phyloP scores from a whole-genome alignment of 1,139 yeast genomes.

The Oligophagozyma castellii region DNA sequence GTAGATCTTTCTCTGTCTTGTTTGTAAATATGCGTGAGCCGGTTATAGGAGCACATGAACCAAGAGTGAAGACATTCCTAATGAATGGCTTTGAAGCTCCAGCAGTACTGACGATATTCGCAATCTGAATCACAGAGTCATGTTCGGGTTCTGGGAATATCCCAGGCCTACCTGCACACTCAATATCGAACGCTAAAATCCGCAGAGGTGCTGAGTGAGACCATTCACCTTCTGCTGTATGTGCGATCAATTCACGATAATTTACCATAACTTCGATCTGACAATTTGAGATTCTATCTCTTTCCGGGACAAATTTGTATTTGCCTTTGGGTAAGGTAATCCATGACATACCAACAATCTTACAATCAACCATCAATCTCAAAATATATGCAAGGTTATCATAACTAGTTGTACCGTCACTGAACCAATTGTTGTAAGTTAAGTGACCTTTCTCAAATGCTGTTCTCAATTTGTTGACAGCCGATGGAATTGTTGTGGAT shows the following conservation, averaged over 20 bases:
- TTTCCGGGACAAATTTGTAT: slow-evolving; percentile 35
- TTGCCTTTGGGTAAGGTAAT: slow-evolving; percentile 69
- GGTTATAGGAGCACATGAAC: slow-evolving; percentile 83
- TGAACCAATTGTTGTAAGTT: slow-evolving; percentile 46
- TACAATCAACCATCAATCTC: slow-evolving; percentile 84
- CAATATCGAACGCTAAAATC: slow-evolving; percentile 88
- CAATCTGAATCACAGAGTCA: slow-evolving; percentile 94
- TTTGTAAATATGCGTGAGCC: slow-evolving; percentile 83
- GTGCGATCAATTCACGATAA: slow-evolving; percentile 58
- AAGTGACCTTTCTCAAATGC: slow-evolving; percentile 79
- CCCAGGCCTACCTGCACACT: slow-evolving; percentile 97
- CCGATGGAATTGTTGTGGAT: slow-evolving; percentile 48
- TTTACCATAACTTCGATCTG: slow-evolving; percentile 71
- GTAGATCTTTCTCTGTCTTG: slow-evolving; percentile 67
- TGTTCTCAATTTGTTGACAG: slow-evolving; percentile 53
- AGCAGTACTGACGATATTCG: slow-evolving; percentile 75
- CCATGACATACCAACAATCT: slow-evolving; percentile 97
- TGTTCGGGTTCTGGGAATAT: slow-evolving; percentile 88
- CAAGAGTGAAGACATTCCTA: slow-evolving; percentile 86
- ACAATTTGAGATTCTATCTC: slow-evolving; percentile 49
- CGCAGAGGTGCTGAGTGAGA: slow-evolving; percentile 87
- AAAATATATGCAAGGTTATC: slow-evolving; percentile 82
- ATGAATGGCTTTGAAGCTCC: slow-evolving; percentile 75
- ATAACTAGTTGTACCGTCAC: slow-evolving; percentile 45
- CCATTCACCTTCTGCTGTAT: slow-evolving; percentile 89